Evolutionary conservation across 345 rosid species (phyloP).

Genomic region (Eucalyptus grandis): DNA sequence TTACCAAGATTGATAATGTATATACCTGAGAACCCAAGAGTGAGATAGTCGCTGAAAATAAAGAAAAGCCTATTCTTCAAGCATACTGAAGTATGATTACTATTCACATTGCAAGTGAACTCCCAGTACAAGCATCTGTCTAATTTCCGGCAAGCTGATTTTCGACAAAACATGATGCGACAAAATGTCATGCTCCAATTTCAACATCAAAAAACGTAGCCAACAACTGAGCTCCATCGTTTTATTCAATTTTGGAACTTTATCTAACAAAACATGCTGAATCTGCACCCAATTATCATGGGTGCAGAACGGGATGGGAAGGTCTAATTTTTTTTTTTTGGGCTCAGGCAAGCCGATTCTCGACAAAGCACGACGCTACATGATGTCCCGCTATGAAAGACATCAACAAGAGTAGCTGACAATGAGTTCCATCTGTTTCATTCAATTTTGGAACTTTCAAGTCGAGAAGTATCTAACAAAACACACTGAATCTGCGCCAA

Average conservation of each 20-base stretch:
- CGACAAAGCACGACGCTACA: too few species aligned
- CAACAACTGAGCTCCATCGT: too few species aligned
- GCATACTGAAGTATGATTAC: not conserved
- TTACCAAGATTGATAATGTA: slow-evolving; percentile 87
- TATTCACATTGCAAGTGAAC: not conserved
- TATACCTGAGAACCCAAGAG: slow-evolving; percentile 26
- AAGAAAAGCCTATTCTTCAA: not conserved
- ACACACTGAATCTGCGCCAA: not conserved
- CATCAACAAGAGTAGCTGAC: too few species aligned
- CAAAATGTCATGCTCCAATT: not conserved
- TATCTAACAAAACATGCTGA: not conserved
- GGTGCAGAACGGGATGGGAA: too few species aligned
- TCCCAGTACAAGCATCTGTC: not conserved
- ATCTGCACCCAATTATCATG: not conserved
- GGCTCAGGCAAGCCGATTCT: too few species aligned
- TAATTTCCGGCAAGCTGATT: not conserved
- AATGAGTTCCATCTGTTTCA: too few species aligned
- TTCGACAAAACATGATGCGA: not conserved
- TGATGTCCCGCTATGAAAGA: too few species aligned
- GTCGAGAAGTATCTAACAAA: too few species aligned
- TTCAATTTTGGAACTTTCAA: too few species aligned
- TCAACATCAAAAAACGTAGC: too few species aligned
- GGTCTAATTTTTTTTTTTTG: too few species aligned
- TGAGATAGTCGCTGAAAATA: not conserved
- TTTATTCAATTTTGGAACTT: not conserved